Conservation (phyloP, 148 eudicot genomes). For the Cornus suecica region DNA sequence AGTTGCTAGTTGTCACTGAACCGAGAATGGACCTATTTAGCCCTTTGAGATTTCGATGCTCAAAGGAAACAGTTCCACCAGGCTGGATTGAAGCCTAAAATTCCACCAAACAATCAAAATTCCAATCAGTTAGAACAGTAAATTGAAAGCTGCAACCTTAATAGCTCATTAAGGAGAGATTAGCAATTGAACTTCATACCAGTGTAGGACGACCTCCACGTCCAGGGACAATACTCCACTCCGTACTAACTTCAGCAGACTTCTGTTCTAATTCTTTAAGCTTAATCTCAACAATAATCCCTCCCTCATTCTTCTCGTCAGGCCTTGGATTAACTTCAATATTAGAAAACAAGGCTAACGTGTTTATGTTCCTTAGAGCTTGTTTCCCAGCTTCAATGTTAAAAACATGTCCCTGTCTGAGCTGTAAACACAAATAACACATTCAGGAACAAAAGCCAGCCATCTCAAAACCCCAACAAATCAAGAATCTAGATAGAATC, state of each 20-base stretch:
- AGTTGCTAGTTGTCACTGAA: conserved; percentile 90
- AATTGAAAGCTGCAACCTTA: background rate
- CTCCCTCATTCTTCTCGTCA: conserved; percentile 95
- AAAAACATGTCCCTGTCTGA: conserved; percentile 74
- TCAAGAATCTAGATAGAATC: background rate
- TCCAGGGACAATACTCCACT: conserved; percentile 96
- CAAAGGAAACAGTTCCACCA: conserved; percentile 91
- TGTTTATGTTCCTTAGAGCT: conserved; percentile 89
- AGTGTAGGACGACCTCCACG: conserved; percentile 91
- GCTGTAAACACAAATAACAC: conserved; percentile 46
- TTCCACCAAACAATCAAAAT: conserved; percentile 8
- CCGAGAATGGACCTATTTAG: conserved; percentile 88
- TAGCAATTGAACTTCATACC: conserved; percentile 39
- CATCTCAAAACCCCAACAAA: background rate
- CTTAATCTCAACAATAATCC: conserved; percentile 90
- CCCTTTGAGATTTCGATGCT: conserved; percentile 86
- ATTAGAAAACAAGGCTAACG: conserved; percentile 84
- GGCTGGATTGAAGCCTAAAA: conserved; percentile 95
- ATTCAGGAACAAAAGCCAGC: conserved; percentile 5
- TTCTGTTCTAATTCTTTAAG: conserved; percentile 91
- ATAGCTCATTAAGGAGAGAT: background rate
- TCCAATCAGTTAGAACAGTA: background rate
- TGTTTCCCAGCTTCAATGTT: conserved; percentile 96
- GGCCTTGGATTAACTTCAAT: conserved; percentile 95
- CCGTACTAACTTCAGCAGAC: conserved; percentile 94